Evolutionary conservation across 768 basidiomycete genomes (phyloP).

Genomic region (Podaxis sp.): DNA sequence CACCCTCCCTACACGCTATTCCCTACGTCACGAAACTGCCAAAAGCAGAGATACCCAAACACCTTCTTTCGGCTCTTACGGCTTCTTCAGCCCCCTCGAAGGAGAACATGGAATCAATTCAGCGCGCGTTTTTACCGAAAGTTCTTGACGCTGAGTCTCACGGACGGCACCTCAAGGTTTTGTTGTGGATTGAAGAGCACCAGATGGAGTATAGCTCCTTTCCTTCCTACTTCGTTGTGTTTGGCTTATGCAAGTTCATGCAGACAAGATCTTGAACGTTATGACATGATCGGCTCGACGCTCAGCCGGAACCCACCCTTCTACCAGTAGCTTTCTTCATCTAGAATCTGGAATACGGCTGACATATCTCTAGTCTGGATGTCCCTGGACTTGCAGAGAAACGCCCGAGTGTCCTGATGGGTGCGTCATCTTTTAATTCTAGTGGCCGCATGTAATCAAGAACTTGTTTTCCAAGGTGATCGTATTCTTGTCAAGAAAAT

Average conservation of each 20-base stretch:
- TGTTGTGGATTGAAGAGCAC: conserved; percentile 57
- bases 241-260: background rate
- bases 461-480: conserved; percentile 37
- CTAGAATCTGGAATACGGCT: background rate
- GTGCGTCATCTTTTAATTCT: conserved; percentile 25
- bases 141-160: conserved; percentile 38
- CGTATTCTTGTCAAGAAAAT: conserved; percentile 47
- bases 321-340: conserved; percentile 35
- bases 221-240: background rate
- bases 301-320: conserved; percentile 28
- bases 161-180: conserved; percentile 43
- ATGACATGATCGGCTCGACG: conserved; percentile 32
- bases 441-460: too few species aligned
- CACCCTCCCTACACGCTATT: conserved; percentile 39
- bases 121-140: conserved; percentile 36
- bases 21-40: conserved; percentile 42
- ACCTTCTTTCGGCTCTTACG: conserved; percentile 28
- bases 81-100: conserved; percentile 24
- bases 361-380: conserved; percentile 17
- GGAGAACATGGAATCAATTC: conserved; percentile 31
- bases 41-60: conserved; percentile 33
- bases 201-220: conserved; percentile 35
- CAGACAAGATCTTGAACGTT: conserved; percentile 40
- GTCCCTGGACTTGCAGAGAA: conserved; percentile 55
- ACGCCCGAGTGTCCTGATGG: conserved; percentile 54